These are phyloP conservation scores for Solanum corneliomulleri DNA, from an alignment of 257 asterid species.

Conservation along the genomic window DNA sequence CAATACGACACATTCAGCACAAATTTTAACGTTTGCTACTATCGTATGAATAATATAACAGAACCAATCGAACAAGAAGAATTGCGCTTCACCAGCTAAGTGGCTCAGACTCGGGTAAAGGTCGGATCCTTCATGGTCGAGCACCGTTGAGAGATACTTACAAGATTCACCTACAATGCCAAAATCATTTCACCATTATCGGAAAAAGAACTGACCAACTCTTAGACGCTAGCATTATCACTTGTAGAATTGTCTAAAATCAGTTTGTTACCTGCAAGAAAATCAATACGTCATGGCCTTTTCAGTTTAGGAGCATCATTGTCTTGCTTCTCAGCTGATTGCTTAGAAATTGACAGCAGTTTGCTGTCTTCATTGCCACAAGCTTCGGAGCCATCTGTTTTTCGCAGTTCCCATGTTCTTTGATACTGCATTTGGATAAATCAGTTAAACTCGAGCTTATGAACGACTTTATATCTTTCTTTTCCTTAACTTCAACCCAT, in stretches of 20 bases:
- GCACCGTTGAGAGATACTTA: not conserved
- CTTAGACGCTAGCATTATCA: not conserved
- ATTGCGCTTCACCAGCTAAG: not conserved
- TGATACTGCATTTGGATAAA: not conserved
- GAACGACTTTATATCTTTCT: slow-evolving; percentile 27
- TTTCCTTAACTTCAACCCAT: slow-evolving; percentile 34
- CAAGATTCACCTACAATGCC: not conserved
- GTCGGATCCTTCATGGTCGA: not conserved
- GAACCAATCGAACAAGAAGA: not conserved
- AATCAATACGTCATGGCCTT: not conserved
- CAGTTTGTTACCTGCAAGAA: not conserved
- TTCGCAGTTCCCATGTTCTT: not conserved
- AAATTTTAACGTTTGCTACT: not conserved
- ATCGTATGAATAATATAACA: not conserved
- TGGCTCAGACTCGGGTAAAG: not conserved
- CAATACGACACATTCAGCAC: too few species aligned
- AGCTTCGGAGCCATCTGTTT: not conserved
- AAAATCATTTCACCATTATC: not conserved
- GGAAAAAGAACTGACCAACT: not conserved
- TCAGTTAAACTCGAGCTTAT: slow-evolving; percentile 1
- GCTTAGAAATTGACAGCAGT: not conserved
- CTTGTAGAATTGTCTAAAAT: not conserved
- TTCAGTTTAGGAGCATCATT: not conserved
- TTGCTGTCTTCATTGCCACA: not conserved
- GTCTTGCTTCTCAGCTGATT: not conserved